Base-by-base conservation (phyloP, 225 moss, liverwort and hornwort species). In the Climacium dendroides region DNA sequence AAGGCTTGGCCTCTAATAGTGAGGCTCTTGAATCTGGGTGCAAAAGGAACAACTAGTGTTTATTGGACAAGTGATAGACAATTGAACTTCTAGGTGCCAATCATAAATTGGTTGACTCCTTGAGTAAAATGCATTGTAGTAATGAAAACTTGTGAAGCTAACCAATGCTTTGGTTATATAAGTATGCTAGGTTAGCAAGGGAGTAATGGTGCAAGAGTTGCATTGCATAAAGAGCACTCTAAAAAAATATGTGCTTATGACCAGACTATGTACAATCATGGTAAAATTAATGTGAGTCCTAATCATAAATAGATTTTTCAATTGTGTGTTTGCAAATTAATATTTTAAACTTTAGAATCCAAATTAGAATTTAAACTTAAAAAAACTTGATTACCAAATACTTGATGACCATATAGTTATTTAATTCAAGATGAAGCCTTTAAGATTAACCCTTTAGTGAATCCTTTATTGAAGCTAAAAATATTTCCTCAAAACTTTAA, bases 1-100 rank as follows among this genome's bases (percentile, higher is more conserved):
- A 35, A 75, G 7, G 7, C 1, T 1, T 0, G 0, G 0, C 0
- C 8, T 3, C 1, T 35, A 0, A 0, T 15, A 52, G 5, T 35
- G 1, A 75, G 9, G 9, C 14, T 35, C 1, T 9, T 76, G 1
- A 4, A 35, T 76, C 53, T 4, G 0, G 0, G 2, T 35, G 5
- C 8, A 53, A 53, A 32, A 1, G 10, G 4, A 50, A 1, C 13
- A 74, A 52, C 1, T 5, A 53, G 0, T 1, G 0, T 0, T 76
- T 23, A 5, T 22, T 35, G 1, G 15, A 53, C 7, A 76, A 8
- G 15, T n/a, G 8, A 2, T 24, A 15, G 4, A n/a, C n/a, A n/a
- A n/a, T n/a, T 53, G 24, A 53, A 35, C 3, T 53, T 53, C 9
- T 0, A 8, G 0, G 1, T 0, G 1, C 23, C 1, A 53, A 0